Conservation (phyloP, 1,284 basidiomycete species). For the Cryptococcus sp. region DNA sequence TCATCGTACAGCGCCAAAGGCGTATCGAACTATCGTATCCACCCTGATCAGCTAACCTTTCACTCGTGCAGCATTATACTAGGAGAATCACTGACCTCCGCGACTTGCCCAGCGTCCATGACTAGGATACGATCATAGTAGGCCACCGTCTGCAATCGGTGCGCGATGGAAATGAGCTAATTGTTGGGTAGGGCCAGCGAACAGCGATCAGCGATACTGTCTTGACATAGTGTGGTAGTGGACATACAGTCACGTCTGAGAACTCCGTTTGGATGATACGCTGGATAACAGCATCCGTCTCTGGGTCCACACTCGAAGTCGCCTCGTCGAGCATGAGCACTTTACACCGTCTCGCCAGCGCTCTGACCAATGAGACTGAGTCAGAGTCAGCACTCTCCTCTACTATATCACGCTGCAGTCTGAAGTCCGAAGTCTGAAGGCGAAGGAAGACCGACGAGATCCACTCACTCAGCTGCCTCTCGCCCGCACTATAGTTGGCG, state of each 20-base stretch:
- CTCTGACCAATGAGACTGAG: constrained; percentile 64
- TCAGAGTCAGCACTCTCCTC: constrained; percentile 14
- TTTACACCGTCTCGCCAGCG: constrained; percentile 68
- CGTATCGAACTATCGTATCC: constrained; percentile 26
- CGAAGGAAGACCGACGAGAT: no score
- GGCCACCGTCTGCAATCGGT: constrained; percentile 70
- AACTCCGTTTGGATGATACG: constrained; percentile 72
- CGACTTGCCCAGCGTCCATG: constrained; percentile 40
- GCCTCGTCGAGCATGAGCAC: constrained; percentile 65
- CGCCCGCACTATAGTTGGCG: constrained; percentile 59
- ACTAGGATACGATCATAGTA: constrained; percentile 49
- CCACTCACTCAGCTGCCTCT: constrained; percentile 33
- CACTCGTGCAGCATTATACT: not conserved
- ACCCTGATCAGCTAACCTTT: not conserved
- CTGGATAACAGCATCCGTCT: constrained; percentile 75
- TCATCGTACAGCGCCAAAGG: constrained; percentile 17
- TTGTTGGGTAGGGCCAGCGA: not conserved
- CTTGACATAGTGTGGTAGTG: no score
- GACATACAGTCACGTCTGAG: constrained; percentile 44
- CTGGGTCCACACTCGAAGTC: constrained; percentile 67
- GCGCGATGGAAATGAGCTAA: constrained; percentile 67
- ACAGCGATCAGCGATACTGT: no score
- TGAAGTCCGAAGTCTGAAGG: no score
- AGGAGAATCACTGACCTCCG: constrained; percentile 11
- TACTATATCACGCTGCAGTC: not conserved